These are phyloP conservation scores for Lactuca sativa DNA, from an alignment of 129 eudicot species.

Conservation along the genomic window DNA sequence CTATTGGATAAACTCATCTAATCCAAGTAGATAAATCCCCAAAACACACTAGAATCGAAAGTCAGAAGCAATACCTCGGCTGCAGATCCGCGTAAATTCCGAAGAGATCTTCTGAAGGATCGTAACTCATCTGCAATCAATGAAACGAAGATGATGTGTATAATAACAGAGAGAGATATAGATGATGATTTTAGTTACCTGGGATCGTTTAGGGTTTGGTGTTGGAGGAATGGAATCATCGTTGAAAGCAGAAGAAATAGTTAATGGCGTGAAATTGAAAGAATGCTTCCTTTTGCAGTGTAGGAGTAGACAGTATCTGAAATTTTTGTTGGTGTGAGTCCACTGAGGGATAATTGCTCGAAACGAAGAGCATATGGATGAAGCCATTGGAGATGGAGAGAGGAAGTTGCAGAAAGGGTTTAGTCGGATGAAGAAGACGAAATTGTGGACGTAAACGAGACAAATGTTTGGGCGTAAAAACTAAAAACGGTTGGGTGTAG, in stretches of 20 bases:
- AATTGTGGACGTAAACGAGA: conserved; percentile 29
- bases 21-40: background rate
- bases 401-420: background rate
- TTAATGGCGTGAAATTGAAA: conserved; percentile 18
- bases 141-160: background rate
- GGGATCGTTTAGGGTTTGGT: conserved; percentile 34
- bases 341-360: conserved; percentile 44
- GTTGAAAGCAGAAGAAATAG: conserved; percentile 44
- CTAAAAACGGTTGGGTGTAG: background rate
- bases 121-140: conserved; percentile 59
- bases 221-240: conserved; percentile 46
- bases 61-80: conserved; percentile 52
- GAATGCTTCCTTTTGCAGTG: conserved; percentile 38
- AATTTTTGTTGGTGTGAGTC: conserved; percentile 36
- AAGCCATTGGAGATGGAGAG: conserved; percentile 33
- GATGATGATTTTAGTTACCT: conserved; percentile 30
- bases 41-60: background rate
- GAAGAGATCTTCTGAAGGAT: conserved; percentile 87
- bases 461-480: conserved; percentile 4
- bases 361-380: conserved; percentile 41
- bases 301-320: conserved; percentile 36
- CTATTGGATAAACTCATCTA: conserved; percentile 6
- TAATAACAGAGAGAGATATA: background rate
- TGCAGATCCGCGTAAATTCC: conserved; percentile 65
- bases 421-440: background rate